Percentiles rank a stretch among this genome's conserved stretches.
Evolutionary conservation across 2,329 filamentous ascomycete genomes (phyloP).

Genomic region (Ustulina deusta): DNA sequence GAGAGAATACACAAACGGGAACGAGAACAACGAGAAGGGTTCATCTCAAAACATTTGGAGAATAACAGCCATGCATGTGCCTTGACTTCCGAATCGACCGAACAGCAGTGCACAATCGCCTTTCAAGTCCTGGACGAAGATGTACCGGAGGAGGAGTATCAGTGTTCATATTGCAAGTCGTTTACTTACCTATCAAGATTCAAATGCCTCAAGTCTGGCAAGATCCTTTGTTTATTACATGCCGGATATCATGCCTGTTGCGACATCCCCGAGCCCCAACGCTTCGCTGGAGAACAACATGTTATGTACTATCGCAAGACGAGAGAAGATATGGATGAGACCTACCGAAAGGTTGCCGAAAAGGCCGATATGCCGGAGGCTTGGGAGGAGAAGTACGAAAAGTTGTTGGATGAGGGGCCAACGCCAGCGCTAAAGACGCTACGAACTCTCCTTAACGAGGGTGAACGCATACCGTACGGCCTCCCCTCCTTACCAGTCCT

Average conservation of each 20-base stretch:
- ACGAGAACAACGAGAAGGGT: conserved; percentile 72
- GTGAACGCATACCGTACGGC: conserved; percentile 94
- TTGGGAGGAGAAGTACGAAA: conserved; percentile 92
- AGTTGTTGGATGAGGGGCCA: conserved; percentile 83
- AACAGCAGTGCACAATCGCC: conserved; percentile 66
- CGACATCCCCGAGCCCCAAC: conserved; percentile 72
- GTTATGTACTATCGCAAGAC: conserved; percentile 81
- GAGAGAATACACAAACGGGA: conserved; percentile 83
- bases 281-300: conserved; percentile 78
- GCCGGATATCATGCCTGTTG: conserved; percentile 86
- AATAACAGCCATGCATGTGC: conserved; percentile 65
- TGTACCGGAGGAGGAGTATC: conserved; percentile 90
- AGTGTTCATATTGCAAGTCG: conserved; percentile 90
- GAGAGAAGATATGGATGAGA: conserved; percentile 73
- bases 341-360: conserved; percentile 82
- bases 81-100: conserved; percentile 60
- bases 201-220: conserved; percentile 83
- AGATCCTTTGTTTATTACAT: conserved; percentile 84
- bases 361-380: conserved; percentile 86
- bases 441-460: conserved; percentile 86
- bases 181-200: conserved; percentile 93
- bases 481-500: conserved; percentile 85
- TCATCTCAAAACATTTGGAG: conserved; percentile 74
- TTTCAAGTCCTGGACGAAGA: conserved; percentile 78
- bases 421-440: conserved; percentile 88